A percentile compares a stretch with the other conserved stretches of the same genome.
These are phyloP conservation scores for Melaleuca alternifolia DNA, from an alignment of 345 rosid genomes.

Conservation along the genomic window DNA sequence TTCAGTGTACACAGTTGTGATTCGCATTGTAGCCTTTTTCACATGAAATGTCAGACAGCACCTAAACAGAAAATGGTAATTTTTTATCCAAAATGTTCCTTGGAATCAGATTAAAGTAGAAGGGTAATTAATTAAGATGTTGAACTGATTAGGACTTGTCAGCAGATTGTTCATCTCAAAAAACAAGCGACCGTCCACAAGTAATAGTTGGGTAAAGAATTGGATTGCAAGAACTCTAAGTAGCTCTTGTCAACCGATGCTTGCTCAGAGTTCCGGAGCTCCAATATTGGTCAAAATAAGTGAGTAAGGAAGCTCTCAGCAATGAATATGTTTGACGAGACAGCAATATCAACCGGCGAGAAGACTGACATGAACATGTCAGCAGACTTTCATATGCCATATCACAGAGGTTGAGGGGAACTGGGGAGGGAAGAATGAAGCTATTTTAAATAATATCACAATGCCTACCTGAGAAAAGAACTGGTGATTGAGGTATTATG, in stretches of 20 bases:
- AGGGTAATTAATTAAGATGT: neutral
- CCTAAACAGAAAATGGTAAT: neutral
- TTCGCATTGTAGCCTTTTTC: neutral
- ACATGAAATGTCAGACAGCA: neutral
- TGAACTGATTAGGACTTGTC: neutral
- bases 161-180: neutral
- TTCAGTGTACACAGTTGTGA: neutral
- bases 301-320: neutral
- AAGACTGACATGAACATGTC: neutral
- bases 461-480: slow-evolving; percentile 72
- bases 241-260: neutral
- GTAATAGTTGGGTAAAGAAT: neutral
- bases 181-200: neutral
- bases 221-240: neutral
- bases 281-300: neutral
- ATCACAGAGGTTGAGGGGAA: neutral
- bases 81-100: neutral
- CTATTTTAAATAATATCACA: neutral
- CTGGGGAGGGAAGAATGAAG: neutral
- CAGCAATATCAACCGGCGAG: neutral
- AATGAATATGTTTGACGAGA: neutral
- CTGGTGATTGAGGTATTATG: slow-evolving; percentile 91
- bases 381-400: neutral
- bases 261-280: neutral
- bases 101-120: neutral